Evolutionary conservation across 1,139 yeast genomes (phyloP).

Genomic region (Kluyveromyces marxianus): DNA sequence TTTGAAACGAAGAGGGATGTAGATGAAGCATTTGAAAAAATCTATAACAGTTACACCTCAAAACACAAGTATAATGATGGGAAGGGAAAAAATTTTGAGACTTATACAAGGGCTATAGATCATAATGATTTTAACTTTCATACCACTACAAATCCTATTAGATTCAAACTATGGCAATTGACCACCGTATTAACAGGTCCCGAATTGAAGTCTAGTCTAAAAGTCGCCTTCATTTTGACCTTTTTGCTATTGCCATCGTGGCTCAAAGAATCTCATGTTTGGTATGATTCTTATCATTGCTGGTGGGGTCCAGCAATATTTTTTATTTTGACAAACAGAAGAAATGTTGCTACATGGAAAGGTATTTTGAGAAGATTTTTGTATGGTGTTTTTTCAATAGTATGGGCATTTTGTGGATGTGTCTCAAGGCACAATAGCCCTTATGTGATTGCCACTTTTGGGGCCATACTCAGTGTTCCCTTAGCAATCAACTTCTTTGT

Average conservation of each 20-base stretch:
- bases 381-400: conserved; percentile 35
- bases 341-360: conserved; percentile 38
- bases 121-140: conserved; percentile 35
- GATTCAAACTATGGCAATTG: conserved; percentile 35
- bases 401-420: conserved; percentile 42
- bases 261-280: conserved; percentile 32
- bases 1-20: conserved; percentile 39
- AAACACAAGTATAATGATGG: conserved; percentile 20
- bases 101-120: conserved; percentile 32
- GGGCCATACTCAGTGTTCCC: conserved; percentile 32
- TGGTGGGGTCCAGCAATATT: conserved; percentile 40
- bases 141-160: conserved; percentile 29
- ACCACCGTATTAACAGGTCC: conserved; percentile 30
- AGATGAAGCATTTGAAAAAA: conserved; percentile 41
- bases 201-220: conserved; percentile 39
- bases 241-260: conserved; percentile 39
- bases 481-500: conserved; percentile 32
- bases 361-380: conserved; percentile 32
- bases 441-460: conserved; percentile 36
- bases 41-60: conserved; percentile 37
- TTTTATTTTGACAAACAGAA: conserved; percentile 35
- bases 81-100: conserved; percentile 9
- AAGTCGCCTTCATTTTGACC: conserved; percentile 32
- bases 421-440: conserved; percentile 34
- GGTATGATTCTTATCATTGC: conserved; percentile 38